These are phyloP conservation scores for Magnaporthiopsis incrustans DNA, from an alignment of 2,329 filamentous ascomycete species.

Conservation along the genomic window DNA sequence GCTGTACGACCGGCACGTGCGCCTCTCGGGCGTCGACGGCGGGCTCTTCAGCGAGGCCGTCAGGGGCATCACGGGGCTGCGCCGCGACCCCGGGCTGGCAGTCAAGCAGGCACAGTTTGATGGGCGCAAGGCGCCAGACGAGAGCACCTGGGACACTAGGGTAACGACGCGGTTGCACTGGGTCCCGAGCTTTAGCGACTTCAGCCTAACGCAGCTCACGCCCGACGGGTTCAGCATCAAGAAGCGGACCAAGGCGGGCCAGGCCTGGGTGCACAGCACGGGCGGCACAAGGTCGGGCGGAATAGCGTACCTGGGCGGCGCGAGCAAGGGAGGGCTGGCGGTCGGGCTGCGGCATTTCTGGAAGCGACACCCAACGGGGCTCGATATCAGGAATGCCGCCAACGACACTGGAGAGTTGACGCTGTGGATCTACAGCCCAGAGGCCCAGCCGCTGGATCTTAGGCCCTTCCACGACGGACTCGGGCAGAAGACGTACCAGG, in stretches of 20 bases:
- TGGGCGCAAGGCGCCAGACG: conserved; percentile 34
- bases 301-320: conserved; percentile 50
- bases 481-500: conserved; percentile 44
- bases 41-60: conserved; percentile 51
- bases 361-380: conserved; percentile 52
- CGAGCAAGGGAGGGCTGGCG: conserved; percentile 48
- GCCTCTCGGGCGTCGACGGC: conserved; percentile 45
- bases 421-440: conserved; percentile 52
- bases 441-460: conserved; percentile 46
- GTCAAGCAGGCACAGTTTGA: conserved; percentile 43
- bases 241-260: conserved; percentile 50
- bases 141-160: conserved; percentile 36
- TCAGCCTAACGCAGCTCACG: conserved; percentile 47
- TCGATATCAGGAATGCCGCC: conserved; percentile 45
- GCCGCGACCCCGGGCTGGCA: conserved; percentile 41
- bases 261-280: conserved; percentile 50
- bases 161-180: conserved; percentile 41
- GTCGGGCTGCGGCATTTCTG: conserved; percentile 53
- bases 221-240: conserved; percentile 52
- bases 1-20: conserved; percentile 50
- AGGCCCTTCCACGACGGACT: conserved; percentile 51
- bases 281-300: conserved; percentile 48
- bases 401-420: conserved; percentile 44
- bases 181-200: conserved; percentile 53
- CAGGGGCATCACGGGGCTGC: conserved; percentile 50